Percentiles rank a stretch among this genome's conserved stretches.
These are phyloP conservation scores for Fusarium sp. DNA, from an alignment of 2,329 filamentous ascomycete genomes.

Conservation along the genomic window DNA sequence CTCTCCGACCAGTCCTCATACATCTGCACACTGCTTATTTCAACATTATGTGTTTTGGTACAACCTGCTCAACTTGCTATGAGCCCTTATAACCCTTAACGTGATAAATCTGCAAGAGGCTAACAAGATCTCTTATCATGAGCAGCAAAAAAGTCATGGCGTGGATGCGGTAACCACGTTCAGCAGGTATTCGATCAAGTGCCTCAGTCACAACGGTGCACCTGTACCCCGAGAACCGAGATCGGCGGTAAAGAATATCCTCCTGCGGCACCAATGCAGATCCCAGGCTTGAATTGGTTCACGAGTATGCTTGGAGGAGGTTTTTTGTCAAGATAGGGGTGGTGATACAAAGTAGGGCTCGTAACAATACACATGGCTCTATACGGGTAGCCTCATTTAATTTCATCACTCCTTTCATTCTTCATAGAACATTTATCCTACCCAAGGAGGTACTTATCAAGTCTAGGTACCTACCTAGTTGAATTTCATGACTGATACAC, in stretches of 20 bases:
- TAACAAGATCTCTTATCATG: neutral
- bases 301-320: constrained; percentile 42
- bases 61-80: constrained; percentile 57
- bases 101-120: neutral
- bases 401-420: neutral
- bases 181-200: constrained; percentile 57
- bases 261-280: constrained; percentile 53
- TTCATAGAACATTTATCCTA: neutral
- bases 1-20: neutral
- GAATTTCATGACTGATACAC: constrained; percentile 14
- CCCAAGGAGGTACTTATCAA: neutral
- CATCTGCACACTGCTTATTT: neutral
- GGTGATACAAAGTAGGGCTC: constrained; percentile 37
- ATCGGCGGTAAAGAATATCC: constrained; percentile 60
- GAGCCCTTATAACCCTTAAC: constrained; percentile 29
- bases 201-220: constrained; percentile 60
- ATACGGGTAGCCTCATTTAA: neutral
- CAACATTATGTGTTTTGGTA: constrained; percentile 55
- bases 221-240: constrained; percentile 57
- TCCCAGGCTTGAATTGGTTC: constrained; percentile 56
- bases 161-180: constrained; percentile 62
- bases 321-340: neutral
- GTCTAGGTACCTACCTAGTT: neutral
- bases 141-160: constrained; percentile 61
- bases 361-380: constrained; percentile 2